phyloP scores from a whole-genome alignment of 2,329 filamentous ascomycete species.

The Dendryphion nanum region DNA sequence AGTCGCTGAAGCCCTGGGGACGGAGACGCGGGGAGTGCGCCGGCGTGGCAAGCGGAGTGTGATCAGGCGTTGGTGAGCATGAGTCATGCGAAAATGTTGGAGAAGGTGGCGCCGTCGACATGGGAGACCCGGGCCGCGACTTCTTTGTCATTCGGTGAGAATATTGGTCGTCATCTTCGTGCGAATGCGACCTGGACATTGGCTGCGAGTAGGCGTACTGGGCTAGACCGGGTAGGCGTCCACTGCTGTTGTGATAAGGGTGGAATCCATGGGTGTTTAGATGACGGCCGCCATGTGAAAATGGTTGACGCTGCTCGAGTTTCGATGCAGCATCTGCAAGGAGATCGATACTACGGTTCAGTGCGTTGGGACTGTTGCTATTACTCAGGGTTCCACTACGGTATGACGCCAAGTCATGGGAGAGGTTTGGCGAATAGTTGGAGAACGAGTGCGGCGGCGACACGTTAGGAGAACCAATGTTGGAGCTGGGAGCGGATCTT shows the following conservation, averaged over 20 bases:
- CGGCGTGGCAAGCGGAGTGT: constrained; percentile 96
- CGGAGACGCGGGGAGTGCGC: constrained; percentile 91
- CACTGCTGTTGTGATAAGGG: constrained; percentile 49
- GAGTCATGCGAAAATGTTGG: constrained; percentile 97
- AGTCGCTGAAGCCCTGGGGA: constrained; percentile 66
- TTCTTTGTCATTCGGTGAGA: constrained; percentile 76
- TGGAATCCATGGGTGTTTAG: constrained; percentile 43
- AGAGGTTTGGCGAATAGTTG: constrained; percentile 58
- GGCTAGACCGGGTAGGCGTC: constrained; percentile 59
- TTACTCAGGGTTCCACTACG: constrained; percentile 33
- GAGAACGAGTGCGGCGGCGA: constrained; percentile 88
- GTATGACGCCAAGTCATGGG: constrained; percentile 59
- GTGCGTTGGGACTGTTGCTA: constrained; percentile 47
- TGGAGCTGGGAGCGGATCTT: constrained; percentile 83
- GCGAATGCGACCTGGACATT: constrained; percentile 86
- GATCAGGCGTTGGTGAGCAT: constrained; percentile 89
- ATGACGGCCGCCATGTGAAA: constrained; percentile 34
- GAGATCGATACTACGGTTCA: constrained; percentile 62
- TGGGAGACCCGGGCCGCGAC: constrained; percentile 88
- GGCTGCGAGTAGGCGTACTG: constrained; percentile 67
- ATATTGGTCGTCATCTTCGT: constrained; percentile 81
- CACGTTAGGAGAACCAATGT: constrained; percentile 88
- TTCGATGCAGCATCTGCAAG: constrained; percentile 68
- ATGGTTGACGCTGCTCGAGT: constrained; percentile 58
- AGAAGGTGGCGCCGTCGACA: constrained; percentile 92